phyloP scores from a whole-genome alignment of 1,284 basidiomycete species.

The Caloboletus firmus region DNA sequence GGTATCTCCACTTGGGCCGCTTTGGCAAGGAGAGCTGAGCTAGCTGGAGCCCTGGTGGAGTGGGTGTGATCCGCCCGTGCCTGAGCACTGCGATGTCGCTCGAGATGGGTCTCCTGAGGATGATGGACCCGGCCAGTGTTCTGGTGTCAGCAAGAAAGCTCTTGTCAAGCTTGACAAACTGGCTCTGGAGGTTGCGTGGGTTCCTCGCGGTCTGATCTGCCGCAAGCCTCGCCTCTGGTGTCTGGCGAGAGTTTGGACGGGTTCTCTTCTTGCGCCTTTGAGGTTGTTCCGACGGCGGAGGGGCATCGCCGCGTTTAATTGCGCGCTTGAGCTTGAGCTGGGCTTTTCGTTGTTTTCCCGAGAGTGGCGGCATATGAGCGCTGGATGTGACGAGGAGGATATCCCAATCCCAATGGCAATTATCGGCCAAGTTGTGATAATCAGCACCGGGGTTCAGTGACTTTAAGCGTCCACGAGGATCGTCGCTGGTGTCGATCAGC shows the following conservation, averaged over 20 bases:
- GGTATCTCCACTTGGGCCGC: conserved; percentile 81
- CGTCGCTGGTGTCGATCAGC: no score
- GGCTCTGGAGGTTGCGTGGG: conserved; percentile 62
- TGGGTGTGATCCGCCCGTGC: conserved; percentile 5
- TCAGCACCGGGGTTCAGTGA: no score
- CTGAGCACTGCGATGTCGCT: conserved; percentile 45
- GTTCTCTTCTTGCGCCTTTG: conserved; percentile 19
- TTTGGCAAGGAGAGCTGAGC: conserved; percentile 52
- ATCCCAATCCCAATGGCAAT: no score
- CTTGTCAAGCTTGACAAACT: conserved; percentile 66
- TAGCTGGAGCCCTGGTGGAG: conserved; percentile 13
- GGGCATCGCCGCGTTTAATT: conserved; percentile 72
- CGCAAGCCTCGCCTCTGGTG: conserved; percentile 3
- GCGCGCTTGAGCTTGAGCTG: conserved; percentile 77
- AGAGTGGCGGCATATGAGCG: conserved; percentile 51
- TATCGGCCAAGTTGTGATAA: no score
- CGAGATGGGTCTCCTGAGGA: conserved; percentile 62
- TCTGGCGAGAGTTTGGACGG: conserved; percentile 6
- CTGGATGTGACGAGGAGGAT: background rate
- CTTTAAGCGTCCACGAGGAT: no score
- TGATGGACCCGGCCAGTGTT: conserved; percentile 51
- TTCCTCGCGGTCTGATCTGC: conserved; percentile 9
- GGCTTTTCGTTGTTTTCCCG: conserved; percentile 69
- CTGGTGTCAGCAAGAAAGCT: conserved; percentile 66
- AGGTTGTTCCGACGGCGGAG: conserved; percentile 39